These are phyloP conservation scores for Pharnaceum exiguum DNA, from an alignment of 148 eudicot species.

Conservation along the genomic window DNA sequence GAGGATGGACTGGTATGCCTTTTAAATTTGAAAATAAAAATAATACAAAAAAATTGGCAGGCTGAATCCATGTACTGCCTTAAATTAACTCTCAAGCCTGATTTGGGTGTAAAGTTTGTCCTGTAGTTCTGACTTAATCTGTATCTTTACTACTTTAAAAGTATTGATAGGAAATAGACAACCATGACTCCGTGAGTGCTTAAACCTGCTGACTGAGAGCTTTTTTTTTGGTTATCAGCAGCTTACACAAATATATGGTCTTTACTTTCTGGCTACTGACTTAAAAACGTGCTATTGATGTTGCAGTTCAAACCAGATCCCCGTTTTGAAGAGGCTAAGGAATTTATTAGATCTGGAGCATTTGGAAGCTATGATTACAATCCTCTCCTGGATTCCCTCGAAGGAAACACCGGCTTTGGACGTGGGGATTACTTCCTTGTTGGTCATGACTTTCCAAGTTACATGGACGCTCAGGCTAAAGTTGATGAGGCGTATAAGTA, in stretches of 20 bases:
- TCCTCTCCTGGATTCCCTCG: constrained; percentile 91
- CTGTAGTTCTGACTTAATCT: too few relatives aligned
- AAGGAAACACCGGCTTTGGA: constrained; percentile 86
- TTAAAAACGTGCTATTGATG: constrained; percentile 2
- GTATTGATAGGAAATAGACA: too few relatives aligned
- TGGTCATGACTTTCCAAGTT: constrained; percentile 89
- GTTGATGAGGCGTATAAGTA: constrained; percentile 99
- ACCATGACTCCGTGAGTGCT: too few relatives aligned
- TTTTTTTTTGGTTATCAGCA: too few relatives aligned
- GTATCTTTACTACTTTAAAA: too few relatives aligned
- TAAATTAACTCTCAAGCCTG: too few relatives aligned
- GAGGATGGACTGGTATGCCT: constrained; percentile 75
- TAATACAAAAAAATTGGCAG: too few relatives aligned
- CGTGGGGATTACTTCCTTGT: constrained; percentile 95
- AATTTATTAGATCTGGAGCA: constrained; percentile 82
- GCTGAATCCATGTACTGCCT: too few relatives aligned
- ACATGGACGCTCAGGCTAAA: constrained; percentile 86
- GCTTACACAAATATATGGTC: too few relatives aligned
- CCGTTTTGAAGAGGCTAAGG: constrained; percentile 89
- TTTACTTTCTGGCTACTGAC: neutral
- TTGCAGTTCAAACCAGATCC: constrained; percentile 93
- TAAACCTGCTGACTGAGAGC: too few relatives aligned
- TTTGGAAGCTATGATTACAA: constrained; percentile 95
- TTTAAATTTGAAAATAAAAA: neutral
- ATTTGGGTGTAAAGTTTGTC: too few relatives aligned